phyloP scores from a whole-genome alignment of 2,329 filamentous ascomycete genomes.

The Neonectria ditissima region DNA sequence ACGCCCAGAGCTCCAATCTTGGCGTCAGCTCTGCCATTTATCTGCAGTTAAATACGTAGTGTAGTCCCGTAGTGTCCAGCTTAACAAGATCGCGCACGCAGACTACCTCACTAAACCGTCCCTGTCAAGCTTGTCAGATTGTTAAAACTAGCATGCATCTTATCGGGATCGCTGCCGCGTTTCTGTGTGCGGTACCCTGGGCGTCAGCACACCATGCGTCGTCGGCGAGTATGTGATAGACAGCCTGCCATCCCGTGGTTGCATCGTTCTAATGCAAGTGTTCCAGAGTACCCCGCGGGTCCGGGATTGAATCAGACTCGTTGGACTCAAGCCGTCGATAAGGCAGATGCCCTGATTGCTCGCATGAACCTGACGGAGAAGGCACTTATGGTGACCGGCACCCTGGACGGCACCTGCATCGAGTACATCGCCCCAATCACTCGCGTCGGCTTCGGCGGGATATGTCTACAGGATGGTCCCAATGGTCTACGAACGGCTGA shows the following conservation, averaged over 20 bases:
- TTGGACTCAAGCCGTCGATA: not conserved
- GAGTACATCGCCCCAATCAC: conserved; percentile 47
- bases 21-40: not conserved
- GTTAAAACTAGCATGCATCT: not conserved
- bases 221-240: not conserved
- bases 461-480: conserved; percentile 51
- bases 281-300: not conserved
- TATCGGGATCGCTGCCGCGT: not conserved
- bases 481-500: conserved; percentile 36
- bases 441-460: conserved; percentile 51
- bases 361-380: not conserved
- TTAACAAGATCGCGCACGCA: not conserved
- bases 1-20: not conserved
- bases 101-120: not conserved
- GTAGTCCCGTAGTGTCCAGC: not conserved
- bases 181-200: not conserved
- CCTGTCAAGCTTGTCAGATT: not conserved
- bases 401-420: conserved; percentile 16
- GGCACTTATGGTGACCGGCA: not conserved
- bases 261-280: not conserved
- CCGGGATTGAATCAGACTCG: not conserved
- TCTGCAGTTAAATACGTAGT: not conserved
- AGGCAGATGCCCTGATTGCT: not conserved
- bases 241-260: not conserved
- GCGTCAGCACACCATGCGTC: not conserved